Evolutionary conservation across 495 filamentous ascomycete genomes (phyloP), one percentile per base, ranked within the genome.

Genomic region (Penicillium salamii): DNA sequence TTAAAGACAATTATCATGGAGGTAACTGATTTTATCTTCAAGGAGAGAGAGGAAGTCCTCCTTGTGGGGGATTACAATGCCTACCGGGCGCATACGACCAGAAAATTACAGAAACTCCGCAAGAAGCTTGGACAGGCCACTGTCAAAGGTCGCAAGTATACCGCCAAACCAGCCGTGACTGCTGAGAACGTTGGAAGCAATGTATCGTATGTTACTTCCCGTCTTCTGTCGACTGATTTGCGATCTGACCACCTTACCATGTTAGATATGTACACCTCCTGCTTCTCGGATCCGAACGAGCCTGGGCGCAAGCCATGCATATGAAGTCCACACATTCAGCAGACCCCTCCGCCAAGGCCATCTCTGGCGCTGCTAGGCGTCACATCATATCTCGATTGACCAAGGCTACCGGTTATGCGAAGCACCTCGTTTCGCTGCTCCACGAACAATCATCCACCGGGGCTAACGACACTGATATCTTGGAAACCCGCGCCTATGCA

Each of bases 271-370:
- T 87, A 32, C 77, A 89, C 50, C 78, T 95, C 34, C 76, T 91
- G 34, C 78, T 99, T 45, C 81, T 96, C 54, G 86, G 84, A 26
- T 81, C 91, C 49, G 95, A 99, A 71, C 81, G 95, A 54, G 89
- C 95, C 43, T 97, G 95, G 91, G 95, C 95, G 1, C 85, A 96
- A 62, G 95, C 91, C 42, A 93, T 96, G 90, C 78, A 87, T 55
- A 89, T 97, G 79, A 96, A 96, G 67, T 81, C 90, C 5, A 68
- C 81, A 18, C 88, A 95, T 64, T 80, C 89, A 33, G 82, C 88
- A 56, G 90, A 92, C 54, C 71, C 75, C 34, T 72, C 78, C 7
- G 77, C 79, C 28, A 85, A 89, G 65, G 83, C 84, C 26, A 84
- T 95, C 45, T 77, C 87, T n/a, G 84, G 89, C 38, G 81, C 84